These are phyloP conservation scores for Chytriomyces confervae DNA, from an alignment of 192 early-diverging fungal genomes.

Conservation along the genomic window DNA sequence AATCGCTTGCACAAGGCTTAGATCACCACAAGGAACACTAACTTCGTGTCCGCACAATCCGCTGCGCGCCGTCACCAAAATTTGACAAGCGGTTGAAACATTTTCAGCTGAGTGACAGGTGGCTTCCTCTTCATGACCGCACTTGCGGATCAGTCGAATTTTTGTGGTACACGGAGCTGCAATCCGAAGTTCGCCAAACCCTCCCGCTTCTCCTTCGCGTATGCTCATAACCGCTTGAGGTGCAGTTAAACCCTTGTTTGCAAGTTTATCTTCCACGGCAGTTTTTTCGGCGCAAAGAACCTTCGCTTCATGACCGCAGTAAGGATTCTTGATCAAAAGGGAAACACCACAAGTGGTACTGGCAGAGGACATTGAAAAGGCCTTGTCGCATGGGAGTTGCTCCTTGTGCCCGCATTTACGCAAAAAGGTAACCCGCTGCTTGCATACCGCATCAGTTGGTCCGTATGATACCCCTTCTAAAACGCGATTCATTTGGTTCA, in stretches of 20 bases:
- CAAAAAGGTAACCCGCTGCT: slow-evolving; percentile 8
- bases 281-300: slow-evolving; percentile 16
- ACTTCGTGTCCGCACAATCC: slow-evolving; percentile 34
- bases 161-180: not conserved
- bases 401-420: slow-evolving; percentile 32
- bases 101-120: slow-evolving; percentile 13
- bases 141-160: slow-evolving; percentile 28
- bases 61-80: slow-evolving; percentile 5
- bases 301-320: slow-evolving; percentile 27
- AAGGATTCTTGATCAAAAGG: slow-evolving; percentile 15
- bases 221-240: slow-evolving; percentile 15
- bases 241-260: not conserved
- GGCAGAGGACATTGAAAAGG: slow-evolving; percentile 12
- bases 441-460: slow-evolving; percentile 19
- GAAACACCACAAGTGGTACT: not conserved
- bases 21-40: slow-evolving; percentile 12
- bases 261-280: not conserved
- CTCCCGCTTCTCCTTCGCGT: slow-evolving; percentile 12
- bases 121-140: slow-evolving; percentile 26
- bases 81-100: slow-evolving; percentile 2
- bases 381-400: slow-evolving; percentile 22
- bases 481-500: slow-evolving; percentile 2
- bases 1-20: not conserved
- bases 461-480: slow-evolving; percentile 22
- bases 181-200: not conserved